Evolutionary conservation across 768 basidiomycete genomes (phyloP), one percentile per base, ranked within the genome.

Genomic region (Lyophyllum semitale): DNA sequence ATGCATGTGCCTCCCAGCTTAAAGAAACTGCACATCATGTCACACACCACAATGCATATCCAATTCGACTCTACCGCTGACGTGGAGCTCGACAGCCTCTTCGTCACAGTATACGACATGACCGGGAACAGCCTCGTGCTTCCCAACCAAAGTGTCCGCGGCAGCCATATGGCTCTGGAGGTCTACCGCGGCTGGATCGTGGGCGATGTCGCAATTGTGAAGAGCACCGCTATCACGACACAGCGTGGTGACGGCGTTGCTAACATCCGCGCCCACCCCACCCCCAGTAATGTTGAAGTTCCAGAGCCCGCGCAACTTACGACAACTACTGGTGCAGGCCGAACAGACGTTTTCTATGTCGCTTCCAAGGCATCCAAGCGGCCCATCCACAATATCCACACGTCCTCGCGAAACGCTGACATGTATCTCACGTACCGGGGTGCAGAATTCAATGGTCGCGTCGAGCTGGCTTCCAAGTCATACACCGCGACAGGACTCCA

Each of bases 151-250:
- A 68, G 71, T 52, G 59, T 86, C 45, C 73, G 66, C 22, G 72
- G 81, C 5, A 66, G 74, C 32, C 57, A 68, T 13, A 58, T 78
- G 55, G 55, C 63, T n/a, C 67, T 84, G 27, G 80, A 83, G 61
- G 68, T 82, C 3, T 76, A 66, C 59, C 69, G 78, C 38, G 85
- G 84, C 22, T 86, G 81, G 78, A 77, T 86, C 46, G 82, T 83
- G n/a, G 84, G 85, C 23, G 81, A 82, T 48, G 76, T 77, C 38
- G 66, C 78, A n/a, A 68, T 82, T 59, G 71, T 74, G 18, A 68
- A 77, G 27, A 66, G 65, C 52, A 73, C 78, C 3, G 59, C 64
- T 18, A 68, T 85, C 57, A 68, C 61, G 13, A 84, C 81, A 1
- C 80, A 82, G 70, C 73, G 76, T 23, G 81, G 83, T 15, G 73